Evolutionary conservation across 2,329 filamentous ascomycete genomes (phyloP).

Genomic region (Pestalotiopsis sp.): DNA sequence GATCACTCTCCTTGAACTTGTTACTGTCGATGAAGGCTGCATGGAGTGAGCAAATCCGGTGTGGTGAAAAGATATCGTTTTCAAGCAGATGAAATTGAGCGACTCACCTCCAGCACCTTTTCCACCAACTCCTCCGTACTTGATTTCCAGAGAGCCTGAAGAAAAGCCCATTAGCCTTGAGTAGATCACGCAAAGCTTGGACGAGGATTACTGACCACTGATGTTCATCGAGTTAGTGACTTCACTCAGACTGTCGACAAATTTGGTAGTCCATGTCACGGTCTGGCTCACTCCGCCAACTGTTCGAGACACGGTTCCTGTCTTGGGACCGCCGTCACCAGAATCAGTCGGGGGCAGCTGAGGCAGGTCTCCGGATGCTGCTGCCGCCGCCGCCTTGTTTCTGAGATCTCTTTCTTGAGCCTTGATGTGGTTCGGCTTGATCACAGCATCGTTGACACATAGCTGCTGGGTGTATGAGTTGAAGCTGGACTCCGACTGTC

Average conservation of each 20-base stretch:
- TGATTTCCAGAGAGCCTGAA: neutral
- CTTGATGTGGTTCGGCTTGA: neutral
- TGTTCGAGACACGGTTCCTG: neutral
- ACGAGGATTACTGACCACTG: neutral
- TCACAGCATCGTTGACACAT: neutral
- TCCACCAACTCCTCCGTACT: neutral
- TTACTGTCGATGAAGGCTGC: neutral
- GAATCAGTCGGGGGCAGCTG: neutral
- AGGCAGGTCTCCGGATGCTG: neutral
- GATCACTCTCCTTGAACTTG: neutral
- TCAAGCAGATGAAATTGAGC: neutral
- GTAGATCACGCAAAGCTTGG: neutral
- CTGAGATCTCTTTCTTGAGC: neutral
- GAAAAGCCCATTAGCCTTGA: neutral
- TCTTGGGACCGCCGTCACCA: neutral
- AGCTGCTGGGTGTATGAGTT: conserved; percentile 1
- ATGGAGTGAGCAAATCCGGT: neutral
- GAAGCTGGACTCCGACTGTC: neutral
- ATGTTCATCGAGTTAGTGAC: conserved; percentile 2
- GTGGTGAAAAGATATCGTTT: neutral
- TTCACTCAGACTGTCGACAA: neutral
- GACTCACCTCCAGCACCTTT: neutral
- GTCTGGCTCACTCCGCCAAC: neutral
- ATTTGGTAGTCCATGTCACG: neutral
- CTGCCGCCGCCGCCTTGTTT: neutral